Percentiles rank a stretch among this genome's conserved stretches.
phyloP scores from a whole-genome alignment of 2,329 filamentous ascomycete genomes.

The Trichoderma guizhouense region DNA sequence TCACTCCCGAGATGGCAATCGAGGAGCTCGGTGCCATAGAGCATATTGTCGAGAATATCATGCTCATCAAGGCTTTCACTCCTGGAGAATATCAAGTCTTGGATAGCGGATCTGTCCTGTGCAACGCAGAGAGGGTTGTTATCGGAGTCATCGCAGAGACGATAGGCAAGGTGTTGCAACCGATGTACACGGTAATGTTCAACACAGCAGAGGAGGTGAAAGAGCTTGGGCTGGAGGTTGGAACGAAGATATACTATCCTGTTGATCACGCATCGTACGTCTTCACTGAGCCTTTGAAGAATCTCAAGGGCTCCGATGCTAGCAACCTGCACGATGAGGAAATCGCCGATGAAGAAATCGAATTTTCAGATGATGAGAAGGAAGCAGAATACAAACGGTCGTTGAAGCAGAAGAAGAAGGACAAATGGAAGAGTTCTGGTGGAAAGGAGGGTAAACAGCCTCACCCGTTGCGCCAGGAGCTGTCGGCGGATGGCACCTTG shows the following conservation, averaged over 20 bases:
- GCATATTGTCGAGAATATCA: slow-evolving; percentile 71
- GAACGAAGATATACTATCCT: slow-evolving; percentile 74
- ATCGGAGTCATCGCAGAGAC: slow-evolving; percentile 83
- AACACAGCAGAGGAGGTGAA: slow-evolving; percentile 64
- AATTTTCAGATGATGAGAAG: slow-evolving; percentile 95
- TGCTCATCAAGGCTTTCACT: slow-evolving; percentile 74
- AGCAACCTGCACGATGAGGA: slow-evolving; percentile 96
- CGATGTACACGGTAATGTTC: slow-evolving; percentile 81
- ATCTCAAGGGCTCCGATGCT: slow-evolving; percentile 83
- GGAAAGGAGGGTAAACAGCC: slow-evolving; percentile 40
- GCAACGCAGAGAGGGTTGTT: slow-evolving; percentile 68
- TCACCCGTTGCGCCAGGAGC: slow-evolving; percentile 41
- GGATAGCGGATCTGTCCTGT: slow-evolving; percentile 80
- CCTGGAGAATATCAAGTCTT: slow-evolving; percentile 82
- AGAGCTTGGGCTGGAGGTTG: slow-evolving; percentile 63
- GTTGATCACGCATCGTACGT: slow-evolving; percentile 75
- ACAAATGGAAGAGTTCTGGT: slow-evolving; percentile 37
- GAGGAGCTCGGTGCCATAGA: slow-evolving; percentile 72
- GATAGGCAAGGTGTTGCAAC: slow-evolving; percentile 79
- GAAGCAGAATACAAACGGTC: slow-evolving; percentile 77
- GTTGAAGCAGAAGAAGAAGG: slow-evolving; percentile 64
- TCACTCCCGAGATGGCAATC: slow-evolving; percentile 74
- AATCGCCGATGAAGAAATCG: slow-evolving; percentile 76
- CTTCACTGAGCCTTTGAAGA: slow-evolving; percentile 78
- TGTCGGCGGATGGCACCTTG: slow-evolving; percentile 44